Evolutionary conservation across 75 land plant genomes (phyloP), one percentile per base, ranked within the genome.

Genomic region (Pinus tabuliformis): DNA sequence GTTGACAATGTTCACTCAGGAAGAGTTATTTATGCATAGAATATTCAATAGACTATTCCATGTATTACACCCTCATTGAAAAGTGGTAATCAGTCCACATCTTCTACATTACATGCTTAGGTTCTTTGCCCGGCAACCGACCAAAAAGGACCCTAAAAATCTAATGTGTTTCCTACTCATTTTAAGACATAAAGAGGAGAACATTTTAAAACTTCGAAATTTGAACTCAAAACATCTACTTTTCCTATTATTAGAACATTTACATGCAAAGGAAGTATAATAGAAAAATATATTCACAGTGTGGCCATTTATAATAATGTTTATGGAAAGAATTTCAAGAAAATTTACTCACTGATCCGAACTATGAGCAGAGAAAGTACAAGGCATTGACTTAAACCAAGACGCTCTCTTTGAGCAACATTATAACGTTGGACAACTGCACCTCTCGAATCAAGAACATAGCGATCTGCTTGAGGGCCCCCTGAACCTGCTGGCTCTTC

Each of bases 401-500:
- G 90, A 68, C 95, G 86, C 82, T 97, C 99, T 77, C 93, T 78
- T 58, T 39, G 79, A 76, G 89, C 88, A 45, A 97, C 93, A 77
- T 87, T 92, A 75, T 75, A 70, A 28, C 99, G 85, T 77, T 87
- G 89, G 39, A 95, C 95, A 76, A 95, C 82, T 37, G 95, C 83
- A 68, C 98, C 98, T 82, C 90, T 87, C 36, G 93, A 89, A 78
- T 97, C 99, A 78, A 94, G 84, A 59, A 97, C 78, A 81, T 85
- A 89, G 30, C 78, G 88, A 77, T 97, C 99, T 62, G 85, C 85
- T 61, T 81, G 83, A 63, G 91, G 93, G n/a, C 99, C 98, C 72
- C 99, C 98, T 17, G 77, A 84, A 54, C 95, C 98, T 70, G 95
- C 90, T 76, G 99, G 92, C 49, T 97, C 99, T 70, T 92, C 95